Evolutionary conservation across 257 asterid species (phyloP).

Genomic region (Solanum ossicruentum): DNA sequence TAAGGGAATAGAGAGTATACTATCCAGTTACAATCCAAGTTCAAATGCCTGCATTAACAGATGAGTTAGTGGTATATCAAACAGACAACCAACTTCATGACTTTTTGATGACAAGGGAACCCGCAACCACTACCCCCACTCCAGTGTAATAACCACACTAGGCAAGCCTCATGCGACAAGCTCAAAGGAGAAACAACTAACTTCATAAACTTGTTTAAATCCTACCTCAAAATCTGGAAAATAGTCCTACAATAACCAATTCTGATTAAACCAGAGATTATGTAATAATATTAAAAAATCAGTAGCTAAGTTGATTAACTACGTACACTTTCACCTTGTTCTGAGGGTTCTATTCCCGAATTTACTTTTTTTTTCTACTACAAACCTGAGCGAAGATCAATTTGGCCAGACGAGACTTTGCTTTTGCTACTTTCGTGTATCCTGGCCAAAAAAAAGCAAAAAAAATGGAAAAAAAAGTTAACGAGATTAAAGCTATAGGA

Average conservation of each 20-base stretch:
- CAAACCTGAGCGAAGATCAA: conserved; percentile 57
- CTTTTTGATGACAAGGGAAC: background rate
- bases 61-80: background rate
- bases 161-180: background rate
- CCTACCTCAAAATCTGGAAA: background rate
- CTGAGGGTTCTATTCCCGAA: background rate
- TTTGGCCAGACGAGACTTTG: conserved; percentile 51
- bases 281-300: background rate
- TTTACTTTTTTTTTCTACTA: background rate
- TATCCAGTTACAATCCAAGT: background rate
- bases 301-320: background rate
- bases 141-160: background rate
- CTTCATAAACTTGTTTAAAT: background rate
- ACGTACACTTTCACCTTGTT: too few relatives aligned
- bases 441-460: conserved; percentile 21
- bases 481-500: background rate
- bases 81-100: background rate
- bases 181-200: background rate
- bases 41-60: background rate
- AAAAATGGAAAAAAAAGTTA: background rate
- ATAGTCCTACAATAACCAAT: background rate
- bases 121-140: background rate
- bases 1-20: background rate
- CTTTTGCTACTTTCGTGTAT: conserved; percentile 58
- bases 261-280: background rate